These are phyloP conservation scores for Teratosphaeria zuluensis DNA, from an alignment of 2,329 filamentous ascomycete genomes.

Conservation along the genomic window DNA sequence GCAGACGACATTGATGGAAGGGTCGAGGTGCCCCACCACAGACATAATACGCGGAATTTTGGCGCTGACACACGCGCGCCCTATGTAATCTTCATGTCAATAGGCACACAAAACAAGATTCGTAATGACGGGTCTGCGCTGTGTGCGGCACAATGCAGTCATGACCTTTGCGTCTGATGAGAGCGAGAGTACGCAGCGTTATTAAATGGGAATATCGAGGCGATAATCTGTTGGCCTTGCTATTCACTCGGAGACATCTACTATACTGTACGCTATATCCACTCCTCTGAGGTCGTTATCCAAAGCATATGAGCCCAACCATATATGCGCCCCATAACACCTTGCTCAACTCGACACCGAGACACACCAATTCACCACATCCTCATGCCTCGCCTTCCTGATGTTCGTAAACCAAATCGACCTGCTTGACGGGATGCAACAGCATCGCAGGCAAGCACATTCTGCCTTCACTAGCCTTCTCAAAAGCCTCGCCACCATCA, in stretches of 20 bases:
- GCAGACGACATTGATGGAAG: background rate
- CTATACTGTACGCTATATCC: background rate
- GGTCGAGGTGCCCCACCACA: background rate
- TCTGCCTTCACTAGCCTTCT: slow-evolving; percentile 35
- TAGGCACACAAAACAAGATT: no score
- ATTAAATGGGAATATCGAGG: no score
- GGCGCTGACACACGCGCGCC: background rate
- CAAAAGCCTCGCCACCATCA: slow-evolving; percentile 37
- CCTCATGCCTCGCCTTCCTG: slow-evolving; percentile 1
- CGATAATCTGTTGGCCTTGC: no score
- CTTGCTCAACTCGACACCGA: background rate
- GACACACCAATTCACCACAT: no score
- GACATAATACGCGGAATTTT: background rate
- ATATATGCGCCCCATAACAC: background rate
- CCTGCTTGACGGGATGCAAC: slow-evolving; percentile 42
- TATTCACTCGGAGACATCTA: background rate
- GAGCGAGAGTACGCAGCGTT: no score
- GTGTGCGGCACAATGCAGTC: no score
- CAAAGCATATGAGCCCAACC: background rate
- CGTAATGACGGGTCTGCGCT: no score
- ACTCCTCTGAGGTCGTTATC: background rate
- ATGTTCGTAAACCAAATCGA: slow-evolving; percentile 38
- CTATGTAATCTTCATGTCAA: no score
- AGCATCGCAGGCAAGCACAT: slow-evolving; percentile 42
- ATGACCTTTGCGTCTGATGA: no score